A percentile compares a stretch with the other conserved stretches of the same genome.
These are phyloP conservation scores for Alternaria consortialis DNA, from an alignment of 2,329 filamentous ascomycete species.

Conservation along the genomic window DNA sequence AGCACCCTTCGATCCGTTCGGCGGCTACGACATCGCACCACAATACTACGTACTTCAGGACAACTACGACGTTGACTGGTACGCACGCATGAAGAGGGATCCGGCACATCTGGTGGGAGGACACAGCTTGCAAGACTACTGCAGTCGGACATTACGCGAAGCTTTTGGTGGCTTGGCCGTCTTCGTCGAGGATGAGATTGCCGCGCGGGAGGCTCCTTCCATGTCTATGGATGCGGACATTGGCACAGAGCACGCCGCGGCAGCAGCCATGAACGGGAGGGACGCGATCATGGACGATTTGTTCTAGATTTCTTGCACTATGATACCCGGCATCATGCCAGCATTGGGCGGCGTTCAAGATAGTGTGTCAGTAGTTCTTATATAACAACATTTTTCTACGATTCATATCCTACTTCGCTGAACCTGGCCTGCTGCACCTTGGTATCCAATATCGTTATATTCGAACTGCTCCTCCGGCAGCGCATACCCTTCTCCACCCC, in stretches of 20 bases:
- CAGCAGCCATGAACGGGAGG: constrained; percentile 68
- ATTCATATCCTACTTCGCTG: constrained; percentile 21
- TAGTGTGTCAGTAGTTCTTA: background rate
- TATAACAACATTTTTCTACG: background rate
- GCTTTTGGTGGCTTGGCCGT: constrained; percentile 90
- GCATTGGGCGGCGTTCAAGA: constrained; percentile 40
- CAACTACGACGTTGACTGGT: constrained; percentile 77
- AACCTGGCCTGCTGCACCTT: constrained; percentile 41
- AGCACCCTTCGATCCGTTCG: constrained; percentile 88
- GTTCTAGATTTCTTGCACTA: constrained; percentile 44
- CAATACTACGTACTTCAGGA: constrained; percentile 75
- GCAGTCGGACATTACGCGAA: constrained; percentile 81
- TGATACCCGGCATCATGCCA: constrained; percentile 47
- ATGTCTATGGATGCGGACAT: constrained; percentile 44
- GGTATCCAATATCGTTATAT: constrained; percentile 55
- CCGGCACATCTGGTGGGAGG: constrained; percentile 77
- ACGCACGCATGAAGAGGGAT: constrained; percentile 73
- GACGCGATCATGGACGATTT: constrained; percentile 56
- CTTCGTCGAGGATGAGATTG: constrained; percentile 79
- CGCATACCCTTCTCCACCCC: constrained; percentile 50
- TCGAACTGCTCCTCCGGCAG: constrained; percentile 55
- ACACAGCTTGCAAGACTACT: constrained; percentile 84
- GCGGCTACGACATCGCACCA: constrained; percentile 70
- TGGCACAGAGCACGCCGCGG: constrained; percentile 50
- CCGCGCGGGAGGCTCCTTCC: constrained; percentile 51